Evolutionary conservation across 2,329 filamentous ascomycete genomes (phyloP).

Genomic region (Fonsecaea erecta): DNA sequence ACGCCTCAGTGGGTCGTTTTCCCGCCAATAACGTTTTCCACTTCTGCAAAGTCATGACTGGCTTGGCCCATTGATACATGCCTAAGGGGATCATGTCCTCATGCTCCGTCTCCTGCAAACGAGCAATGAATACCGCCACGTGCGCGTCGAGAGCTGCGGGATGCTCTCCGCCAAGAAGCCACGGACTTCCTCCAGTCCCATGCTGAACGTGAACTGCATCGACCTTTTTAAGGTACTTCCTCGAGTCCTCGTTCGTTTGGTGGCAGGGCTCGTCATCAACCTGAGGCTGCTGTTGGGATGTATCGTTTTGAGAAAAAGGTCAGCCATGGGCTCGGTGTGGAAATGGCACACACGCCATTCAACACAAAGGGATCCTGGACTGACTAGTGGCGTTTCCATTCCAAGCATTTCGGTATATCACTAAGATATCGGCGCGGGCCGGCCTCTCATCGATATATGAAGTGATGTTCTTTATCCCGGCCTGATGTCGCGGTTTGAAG

Average conservation of each 20-base stretch:
- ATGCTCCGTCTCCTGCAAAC: constrained; percentile 4
- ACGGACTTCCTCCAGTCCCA: background rate
- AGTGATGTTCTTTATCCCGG: background rate
- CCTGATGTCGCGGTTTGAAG: constrained; percentile 4
- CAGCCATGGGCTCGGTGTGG: background rate
- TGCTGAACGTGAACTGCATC: background rate
- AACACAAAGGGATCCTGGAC: background rate
- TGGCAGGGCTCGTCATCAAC: constrained; percentile 1
- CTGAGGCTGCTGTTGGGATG: constrained; percentile 4
- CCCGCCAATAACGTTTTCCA: background rate
- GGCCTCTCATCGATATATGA: background rate
- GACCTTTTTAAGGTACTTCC: constrained; percentile 3
- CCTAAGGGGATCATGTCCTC: background rate
- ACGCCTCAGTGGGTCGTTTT: background rate
- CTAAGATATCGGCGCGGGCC: constrained; percentile 1
- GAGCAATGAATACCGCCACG: constrained; percentile 3
- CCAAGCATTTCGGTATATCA: background rate
- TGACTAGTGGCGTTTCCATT: background rate
- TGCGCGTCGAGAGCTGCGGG: background rate
- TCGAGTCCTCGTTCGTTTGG: constrained; percentile 3
- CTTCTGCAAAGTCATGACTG: background rate
- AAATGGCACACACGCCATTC: background rate
- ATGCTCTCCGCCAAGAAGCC: constrained; percentile 3
- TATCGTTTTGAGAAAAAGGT: background rate
- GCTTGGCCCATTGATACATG: constrained; percentile 1